Evolutionary conservation across 1,284 basidiomycete species (phyloP), one percentile per base, ranked within the genome.

Genomic region (Cryptococcus depauperatus): DNA sequence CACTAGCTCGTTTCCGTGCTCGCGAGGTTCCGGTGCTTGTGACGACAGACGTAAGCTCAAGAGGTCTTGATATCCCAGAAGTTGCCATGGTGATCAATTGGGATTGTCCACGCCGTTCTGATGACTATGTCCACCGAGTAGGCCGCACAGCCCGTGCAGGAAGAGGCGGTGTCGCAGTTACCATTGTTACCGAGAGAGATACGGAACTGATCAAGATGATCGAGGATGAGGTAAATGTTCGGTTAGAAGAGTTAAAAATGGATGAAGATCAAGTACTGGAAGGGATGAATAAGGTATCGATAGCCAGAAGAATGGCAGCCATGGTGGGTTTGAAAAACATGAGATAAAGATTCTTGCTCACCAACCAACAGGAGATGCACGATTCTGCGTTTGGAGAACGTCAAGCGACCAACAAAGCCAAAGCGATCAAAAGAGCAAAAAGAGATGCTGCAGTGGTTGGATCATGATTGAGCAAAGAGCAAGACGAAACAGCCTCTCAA

Each of bases 61-160:
- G 92, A 62, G 92, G 92, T 41, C 73, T 97, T 52, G 92, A 97
- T 72, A 93, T 97, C 48, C 87, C 87, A 51, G 88, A 93, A 58
- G 91, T 97, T 16, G 88, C 87, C 18, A 80, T 95, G 73, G 89
- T 97, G 29, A 76, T 95, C 51, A 98, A 99, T 59, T 99, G 91
- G 90, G 95, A 99, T 68, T 98, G 57, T 85, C 95, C 41, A 19
- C 59, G 72, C 16, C 71, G 72, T 0, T 68, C 73, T 22, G 76
- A 78, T 51, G 78, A 79, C 57, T 80, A 80, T 53, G 70, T 79
- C 9, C 79, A 80, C 61, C 67, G 79, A 7, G 79, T 80, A 4
- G 79, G 79, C 44, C 75, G 95, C 59, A 99, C 95, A 11, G 95
- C 93, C 26, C 83, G 95, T 61, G 87, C 85, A n/a, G 92, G 92